phyloP scores from a whole-genome alignment of 1,139 yeast genomes.

The Pichia sp. region DNA sequence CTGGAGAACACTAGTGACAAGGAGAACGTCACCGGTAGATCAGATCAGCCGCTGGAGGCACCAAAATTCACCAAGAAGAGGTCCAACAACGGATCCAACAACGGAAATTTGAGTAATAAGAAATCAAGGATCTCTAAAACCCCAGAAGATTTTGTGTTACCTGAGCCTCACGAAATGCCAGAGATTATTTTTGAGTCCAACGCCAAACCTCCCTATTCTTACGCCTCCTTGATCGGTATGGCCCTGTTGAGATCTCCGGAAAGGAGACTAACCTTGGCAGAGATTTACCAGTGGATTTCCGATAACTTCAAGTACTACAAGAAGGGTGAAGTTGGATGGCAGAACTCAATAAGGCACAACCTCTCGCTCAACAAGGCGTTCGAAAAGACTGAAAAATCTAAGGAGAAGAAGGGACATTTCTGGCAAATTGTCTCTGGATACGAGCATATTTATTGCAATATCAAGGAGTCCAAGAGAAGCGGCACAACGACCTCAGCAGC shows the following conservation, averaged over 20 bases:
- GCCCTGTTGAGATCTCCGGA: slow-evolving; percentile 83
- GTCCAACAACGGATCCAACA: background rate
- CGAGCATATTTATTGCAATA: slow-evolving; percentile 77
- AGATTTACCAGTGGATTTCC: slow-evolving; percentile 93
- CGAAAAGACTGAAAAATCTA: slow-evolving; percentile 84
- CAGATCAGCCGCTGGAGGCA: slow-evolving; percentile 5
- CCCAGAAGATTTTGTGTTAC: slow-evolving; percentile 29
- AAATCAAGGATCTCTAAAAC: slow-evolving; percentile 24
- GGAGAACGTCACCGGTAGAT: slow-evolving; percentile 1
- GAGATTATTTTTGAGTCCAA: slow-evolving; percentile 25
- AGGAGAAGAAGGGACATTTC: slow-evolving; percentile 94
- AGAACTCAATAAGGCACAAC: slow-evolving; percentile 79
- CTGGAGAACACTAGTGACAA: background rate
- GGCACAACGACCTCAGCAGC: slow-evolving; percentile 4
- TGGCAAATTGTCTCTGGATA: slow-evolving; percentile 87
- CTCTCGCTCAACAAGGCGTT: slow-evolving; percentile 78
- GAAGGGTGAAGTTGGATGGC: slow-evolving; percentile 89
- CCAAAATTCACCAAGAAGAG: slow-evolving; percentile 14
- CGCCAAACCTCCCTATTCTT: slow-evolving; percentile 85
- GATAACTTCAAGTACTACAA: slow-evolving; percentile 81
- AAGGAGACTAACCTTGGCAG: slow-evolving; percentile 78
- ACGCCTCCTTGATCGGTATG: slow-evolving; percentile 91
- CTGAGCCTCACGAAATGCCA: slow-evolving; percentile 33
- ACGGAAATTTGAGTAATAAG: slow-evolving; percentile 14
- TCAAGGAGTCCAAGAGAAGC: slow-evolving; percentile 36